phyloP scores from a whole-genome alignment of 352 stramenopile genomes.

The Phytophthora agathidicida region DNA sequence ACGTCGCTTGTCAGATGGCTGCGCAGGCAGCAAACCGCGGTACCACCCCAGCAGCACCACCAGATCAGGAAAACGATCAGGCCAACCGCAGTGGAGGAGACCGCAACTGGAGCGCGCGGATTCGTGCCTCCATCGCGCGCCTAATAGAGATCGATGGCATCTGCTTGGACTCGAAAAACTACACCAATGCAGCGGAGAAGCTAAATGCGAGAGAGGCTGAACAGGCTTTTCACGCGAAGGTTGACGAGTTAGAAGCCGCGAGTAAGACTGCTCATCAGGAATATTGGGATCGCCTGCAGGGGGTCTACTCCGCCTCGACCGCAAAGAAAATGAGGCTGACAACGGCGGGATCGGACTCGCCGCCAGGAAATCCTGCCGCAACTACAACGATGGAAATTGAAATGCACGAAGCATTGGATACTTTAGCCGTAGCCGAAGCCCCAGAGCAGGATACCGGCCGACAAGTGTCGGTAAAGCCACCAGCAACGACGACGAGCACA shows the following conservation, averaged over 20 bases:
- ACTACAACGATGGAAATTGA: not conserved
- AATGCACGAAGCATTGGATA: conserved; percentile 28
- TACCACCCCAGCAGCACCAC: not conserved
- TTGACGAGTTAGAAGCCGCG: conserved; percentile 21
- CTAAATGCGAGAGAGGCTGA: conserved; percentile 30
- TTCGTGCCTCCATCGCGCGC: conserved; percentile 31
- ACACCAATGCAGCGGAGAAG: conserved; percentile 38
- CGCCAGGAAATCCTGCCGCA: not conserved
- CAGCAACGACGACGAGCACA: conserved; percentile 26
- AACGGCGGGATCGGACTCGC: not conserved
- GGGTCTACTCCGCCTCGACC: conserved; percentile 51
- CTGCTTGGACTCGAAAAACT: conserved; percentile 15
- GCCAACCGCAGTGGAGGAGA: not conserved
- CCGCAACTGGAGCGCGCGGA: conserved; percentile 25
- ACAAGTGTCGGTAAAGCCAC: not conserved
- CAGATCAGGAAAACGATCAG: not conserved
- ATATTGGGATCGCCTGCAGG: conserved; percentile 61
- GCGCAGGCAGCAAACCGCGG: not conserved
- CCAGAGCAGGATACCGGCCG: conserved; percentile 5
- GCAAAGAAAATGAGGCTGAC: conserved; percentile 46
- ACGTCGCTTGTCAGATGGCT: not conserved
- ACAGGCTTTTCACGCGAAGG: conserved; percentile 37
- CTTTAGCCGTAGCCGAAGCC: conserved; percentile 27
- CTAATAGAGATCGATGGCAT: conserved; percentile 41
- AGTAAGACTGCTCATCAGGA: conserved; percentile 45